Percentiles rank a stretch among this genome's conserved stretches.
phyloP scores from a whole-genome alignment of 2,329 filamentous ascomycete species.

The Peltaster fructicola region DNA sequence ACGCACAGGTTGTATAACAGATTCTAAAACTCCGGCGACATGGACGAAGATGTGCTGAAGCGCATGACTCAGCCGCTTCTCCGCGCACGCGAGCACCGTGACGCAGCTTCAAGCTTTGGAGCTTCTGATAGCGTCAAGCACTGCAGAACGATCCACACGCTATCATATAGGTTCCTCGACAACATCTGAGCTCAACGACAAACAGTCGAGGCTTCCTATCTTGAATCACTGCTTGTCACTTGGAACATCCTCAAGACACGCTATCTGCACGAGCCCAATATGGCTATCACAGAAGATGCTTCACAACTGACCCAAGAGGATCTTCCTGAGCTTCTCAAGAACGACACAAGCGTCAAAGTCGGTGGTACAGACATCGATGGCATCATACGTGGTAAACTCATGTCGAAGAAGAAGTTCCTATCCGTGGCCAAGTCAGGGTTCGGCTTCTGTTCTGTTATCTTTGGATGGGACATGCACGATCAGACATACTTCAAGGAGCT shows the following conservation, averaged over 20 bases:
- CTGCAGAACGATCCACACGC: too few species aligned
- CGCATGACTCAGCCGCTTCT: too few species aligned
- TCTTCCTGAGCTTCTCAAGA: slow-evolving; percentile 46
- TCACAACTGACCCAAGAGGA: slow-evolving; percentile 40
- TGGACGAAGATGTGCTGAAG: too few species aligned
- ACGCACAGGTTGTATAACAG: too few species aligned
- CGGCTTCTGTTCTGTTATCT: slow-evolving; percentile 86
- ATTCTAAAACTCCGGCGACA: too few species aligned
- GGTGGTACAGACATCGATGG: slow-evolving; percentile 79
- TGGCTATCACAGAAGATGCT: slow-evolving; percentile 19
- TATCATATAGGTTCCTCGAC: too few species aligned
- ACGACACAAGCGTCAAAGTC: slow-evolving; percentile 69
- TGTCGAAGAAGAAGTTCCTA: slow-evolving; percentile 85
- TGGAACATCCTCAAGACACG: not conserved
- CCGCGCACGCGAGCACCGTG: too few species aligned
- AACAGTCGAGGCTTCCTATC: too few species aligned
- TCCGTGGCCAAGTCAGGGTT: slow-evolving; percentile 67
- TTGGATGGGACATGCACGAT: slow-evolving; percentile 97
- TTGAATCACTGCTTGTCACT: slow-evolving; percentile 1
- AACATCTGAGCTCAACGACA: too few species aligned
- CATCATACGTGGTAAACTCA: slow-evolving; percentile 70
- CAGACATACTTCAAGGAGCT: slow-evolving; percentile 74
- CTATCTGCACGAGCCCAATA: slow-evolving; percentile 7
- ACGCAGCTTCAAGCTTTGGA: too few species aligned
- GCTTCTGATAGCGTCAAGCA: too few species aligned